phyloP scores from a whole-genome alignment of 2,329 filamentous ascomycete genomes.

The Celoporthe dispersa region DNA sequence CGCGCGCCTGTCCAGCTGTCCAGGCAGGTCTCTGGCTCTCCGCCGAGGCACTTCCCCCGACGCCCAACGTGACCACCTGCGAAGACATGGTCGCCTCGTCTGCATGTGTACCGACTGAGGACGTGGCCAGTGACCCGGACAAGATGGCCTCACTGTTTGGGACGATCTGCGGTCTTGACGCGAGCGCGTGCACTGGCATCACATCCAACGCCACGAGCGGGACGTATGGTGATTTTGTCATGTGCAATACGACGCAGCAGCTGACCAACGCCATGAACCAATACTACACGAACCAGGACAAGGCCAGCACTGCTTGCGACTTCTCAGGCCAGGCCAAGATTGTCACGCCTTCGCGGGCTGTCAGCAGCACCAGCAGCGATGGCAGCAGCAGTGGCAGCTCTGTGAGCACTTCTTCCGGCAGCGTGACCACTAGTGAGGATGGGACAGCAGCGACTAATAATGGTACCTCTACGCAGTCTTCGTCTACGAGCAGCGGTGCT shows the following conservation, averaged over 20 bases:
- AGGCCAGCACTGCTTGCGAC: conserved; percentile 64
- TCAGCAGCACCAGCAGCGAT: conserved; percentile 20
- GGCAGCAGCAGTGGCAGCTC: conserved; percentile 9
- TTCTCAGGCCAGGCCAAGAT: conserved; percentile 67
- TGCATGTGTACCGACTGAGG: conserved; percentile 64
- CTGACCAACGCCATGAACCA: conserved; percentile 74
- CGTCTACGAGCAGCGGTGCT: conserved; percentile 4
- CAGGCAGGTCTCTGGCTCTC: conserved; percentile 68
- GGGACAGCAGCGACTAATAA: conserved; percentile 3
- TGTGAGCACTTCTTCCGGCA: conserved; percentile 15
- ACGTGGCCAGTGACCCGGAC: conserved; percentile 57
- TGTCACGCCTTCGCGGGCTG: conserved; percentile 19
- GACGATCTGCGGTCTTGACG: conserved; percentile 67
- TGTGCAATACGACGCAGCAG: conserved; percentile 73
- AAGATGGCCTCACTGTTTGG: conserved; percentile 72
- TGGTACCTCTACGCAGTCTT: not conserved
- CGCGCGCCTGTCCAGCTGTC: conserved; percentile 72
- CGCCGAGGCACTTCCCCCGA: conserved; percentile 73
- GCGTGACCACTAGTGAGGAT: not conserved
- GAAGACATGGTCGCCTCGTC: conserved; percentile 80
- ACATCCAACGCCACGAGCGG: conserved; percentile 68
- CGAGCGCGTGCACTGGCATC: conserved; percentile 69
- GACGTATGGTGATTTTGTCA: conserved; percentile 75
- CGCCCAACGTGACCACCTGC: conserved; percentile 79
- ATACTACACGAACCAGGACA: conserved; percentile 67